Evolutionary conservation across 1,284 basidiomycete genomes (phyloP).

Genomic region (Trichosporon inkin): DNA sequence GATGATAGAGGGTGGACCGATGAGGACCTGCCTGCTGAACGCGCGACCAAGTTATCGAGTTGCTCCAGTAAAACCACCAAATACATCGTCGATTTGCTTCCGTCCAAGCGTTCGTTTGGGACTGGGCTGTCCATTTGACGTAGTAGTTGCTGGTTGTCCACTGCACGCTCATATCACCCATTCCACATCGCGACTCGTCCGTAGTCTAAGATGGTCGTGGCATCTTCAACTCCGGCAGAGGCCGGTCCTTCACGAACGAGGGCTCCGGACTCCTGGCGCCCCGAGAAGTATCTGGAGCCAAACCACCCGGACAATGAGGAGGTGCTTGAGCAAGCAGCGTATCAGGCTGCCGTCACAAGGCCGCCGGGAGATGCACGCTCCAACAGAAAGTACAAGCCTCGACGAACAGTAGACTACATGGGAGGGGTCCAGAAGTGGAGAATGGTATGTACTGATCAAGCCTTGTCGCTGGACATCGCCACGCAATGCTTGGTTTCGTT

Average conservation of each 20-base stretch:
- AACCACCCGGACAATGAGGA: slow-evolving; percentile 70
- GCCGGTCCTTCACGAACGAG: slow-evolving; percentile 32
- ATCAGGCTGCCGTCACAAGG: slow-evolving; percentile 61
- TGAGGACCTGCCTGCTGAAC: neutral
- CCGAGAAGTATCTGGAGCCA: slow-evolving; percentile 53
- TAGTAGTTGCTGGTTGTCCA: no score
- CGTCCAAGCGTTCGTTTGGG: neutral
- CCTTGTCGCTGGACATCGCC: neutral
- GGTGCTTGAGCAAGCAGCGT: slow-evolving; percentile 66
- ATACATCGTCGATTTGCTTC: slow-evolving; percentile 11
- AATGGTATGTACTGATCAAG: slow-evolving; percentile 58
- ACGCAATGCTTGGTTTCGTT: no score
- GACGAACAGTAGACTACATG: slow-evolving; percentile 91
- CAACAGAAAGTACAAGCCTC: slow-evolving; percentile 82
- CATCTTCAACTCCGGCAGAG: neutral
- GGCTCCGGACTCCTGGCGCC: slow-evolving; percentile 51
- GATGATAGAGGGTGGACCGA: neutral
- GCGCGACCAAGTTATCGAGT: slow-evolving; percentile 4
- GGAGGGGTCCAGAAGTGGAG: slow-evolving; percentile 78
- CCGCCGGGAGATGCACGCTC: slow-evolving; percentile 54
- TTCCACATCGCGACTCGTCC: neutral
- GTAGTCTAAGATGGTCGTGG: neutral
- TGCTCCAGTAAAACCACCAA: slow-evolving; percentile 6
- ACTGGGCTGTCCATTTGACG: neutral
- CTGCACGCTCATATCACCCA: neutral